Conservation (phyloP, 345 rosid species). For the Sisymbrium altissimum region DNA sequence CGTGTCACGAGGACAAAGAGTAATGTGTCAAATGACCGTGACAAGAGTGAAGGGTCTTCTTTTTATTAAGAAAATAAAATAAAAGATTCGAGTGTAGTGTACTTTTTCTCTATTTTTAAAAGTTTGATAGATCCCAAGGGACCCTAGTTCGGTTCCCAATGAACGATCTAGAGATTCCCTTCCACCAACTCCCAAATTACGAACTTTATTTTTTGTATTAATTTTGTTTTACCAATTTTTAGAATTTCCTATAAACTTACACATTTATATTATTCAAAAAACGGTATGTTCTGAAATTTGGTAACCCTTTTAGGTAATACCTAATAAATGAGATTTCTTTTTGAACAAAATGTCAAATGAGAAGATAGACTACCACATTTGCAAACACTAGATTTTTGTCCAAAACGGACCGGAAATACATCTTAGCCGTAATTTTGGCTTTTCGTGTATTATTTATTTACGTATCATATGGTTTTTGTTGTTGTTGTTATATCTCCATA, state of each 20-base stretch:
- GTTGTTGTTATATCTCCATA: too few species aligned
- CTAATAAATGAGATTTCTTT: neutral
- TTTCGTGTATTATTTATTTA: too few species aligned
- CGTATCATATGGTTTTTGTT: too few species aligned
- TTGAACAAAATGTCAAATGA: neutral
- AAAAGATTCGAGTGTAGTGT: conserved; percentile 13
- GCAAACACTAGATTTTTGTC: neutral
- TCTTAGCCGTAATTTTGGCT: too few species aligned
- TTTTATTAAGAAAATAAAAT: too few species aligned
- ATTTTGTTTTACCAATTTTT: neutral
- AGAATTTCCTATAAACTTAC: neutral
- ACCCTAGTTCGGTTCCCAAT: conserved; percentile 19
- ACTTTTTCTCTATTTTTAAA: neutral
- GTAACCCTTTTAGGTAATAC: neutral
- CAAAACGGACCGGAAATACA: too few species aligned
- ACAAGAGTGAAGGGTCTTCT: conserved; percentile 1
- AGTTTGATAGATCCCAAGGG: conserved; percentile 23
- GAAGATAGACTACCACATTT: neutral
- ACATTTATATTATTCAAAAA: too few species aligned
- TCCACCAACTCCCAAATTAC: conserved; percentile 18
- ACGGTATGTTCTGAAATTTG: too few species aligned
- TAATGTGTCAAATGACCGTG: neutral
- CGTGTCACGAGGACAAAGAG: neutral
- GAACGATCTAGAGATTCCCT: conserved; percentile 31
- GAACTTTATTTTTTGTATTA: neutral